Percentiles rank a stretch among this genome's conserved stretches.
Conservation (phyloP, 2,329 filamentous ascomycete species). For the Claviceps pazoutovae region DNA sequence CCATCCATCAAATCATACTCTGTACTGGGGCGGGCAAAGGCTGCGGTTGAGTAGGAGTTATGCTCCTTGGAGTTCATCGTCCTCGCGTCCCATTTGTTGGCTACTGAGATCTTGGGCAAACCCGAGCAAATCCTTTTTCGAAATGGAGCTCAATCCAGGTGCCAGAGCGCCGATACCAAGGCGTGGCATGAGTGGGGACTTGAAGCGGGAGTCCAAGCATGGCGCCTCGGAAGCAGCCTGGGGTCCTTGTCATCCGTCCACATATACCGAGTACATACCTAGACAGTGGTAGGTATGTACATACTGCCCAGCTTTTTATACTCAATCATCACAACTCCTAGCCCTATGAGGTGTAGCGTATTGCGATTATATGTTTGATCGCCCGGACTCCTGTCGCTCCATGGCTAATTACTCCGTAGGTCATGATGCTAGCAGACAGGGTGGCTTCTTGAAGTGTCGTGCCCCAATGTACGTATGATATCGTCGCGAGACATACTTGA, state of each 20-base stretch:
- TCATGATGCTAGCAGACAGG: neutral
- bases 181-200: slow-evolving; percentile 9
- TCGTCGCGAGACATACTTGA: neutral
- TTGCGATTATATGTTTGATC: neutral
- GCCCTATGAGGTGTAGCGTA: slow-evolving; percentile 4
- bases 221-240: slow-evolving; percentile 13
- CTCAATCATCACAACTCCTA: slow-evolving; percentile 1
- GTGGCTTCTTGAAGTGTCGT: neutral
- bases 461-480: neutral
- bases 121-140: neutral
- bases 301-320: slow-evolving; percentile 3
- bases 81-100: neutral
- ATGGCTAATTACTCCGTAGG: neutral
- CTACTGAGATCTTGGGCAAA: neutral
- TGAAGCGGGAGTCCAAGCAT: slow-evolving; percentile 11
- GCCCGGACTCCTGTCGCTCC: slow-evolving; percentile 2
- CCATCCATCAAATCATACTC: neutral
- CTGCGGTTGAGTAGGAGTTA: neutral
- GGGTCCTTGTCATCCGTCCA: neutral
- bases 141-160: neutral
- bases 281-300: too few relatives aligned
- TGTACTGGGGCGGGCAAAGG: neutral
- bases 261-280: neutral
- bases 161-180: neutral
- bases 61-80: slow-evolving; percentile 3